Percentiles rank a stretch among this genome's conserved stretches.
These are phyloP conservation scores for Naganishia liquefaciens DNA, from an alignment of 1,284 basidiomycete species.

Conservation along the genomic window DNA sequence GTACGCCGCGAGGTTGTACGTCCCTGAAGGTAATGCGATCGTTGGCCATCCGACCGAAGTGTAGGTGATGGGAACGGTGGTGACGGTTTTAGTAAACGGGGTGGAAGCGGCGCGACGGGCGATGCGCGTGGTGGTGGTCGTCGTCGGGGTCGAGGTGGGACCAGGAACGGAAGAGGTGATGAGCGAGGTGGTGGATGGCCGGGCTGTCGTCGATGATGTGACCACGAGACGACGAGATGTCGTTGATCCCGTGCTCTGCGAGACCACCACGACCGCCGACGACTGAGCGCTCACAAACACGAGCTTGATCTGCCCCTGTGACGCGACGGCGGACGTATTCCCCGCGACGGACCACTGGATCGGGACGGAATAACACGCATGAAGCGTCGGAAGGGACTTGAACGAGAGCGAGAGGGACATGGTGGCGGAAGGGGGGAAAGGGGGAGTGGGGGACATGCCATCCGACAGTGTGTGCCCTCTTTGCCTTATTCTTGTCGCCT, in stretches of 20 bases:
- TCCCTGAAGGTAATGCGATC: constrained; percentile 15
- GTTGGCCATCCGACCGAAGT: constrained; percentile 12
- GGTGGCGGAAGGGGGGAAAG: no score
- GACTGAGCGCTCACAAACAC: constrained; percentile 13
- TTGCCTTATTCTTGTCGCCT: background rate
- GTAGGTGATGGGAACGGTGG: constrained; percentile 5
- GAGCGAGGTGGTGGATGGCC: background rate
- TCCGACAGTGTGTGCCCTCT: background rate
- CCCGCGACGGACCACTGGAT: constrained; percentile 13
- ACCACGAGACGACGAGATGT: background rate
- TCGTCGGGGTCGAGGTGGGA: background rate
- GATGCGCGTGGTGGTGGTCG: background rate
- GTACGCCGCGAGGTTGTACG: constrained; percentile 14
- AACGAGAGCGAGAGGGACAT: constrained; percentile 19
- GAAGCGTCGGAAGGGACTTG: constrained; percentile 5
- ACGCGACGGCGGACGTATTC: background rate
- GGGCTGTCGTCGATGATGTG: background rate
- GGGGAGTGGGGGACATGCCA: background rate
- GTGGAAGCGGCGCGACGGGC: constrained; percentile 4
- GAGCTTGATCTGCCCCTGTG: constrained; percentile 1
- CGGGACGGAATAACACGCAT: constrained; percentile 17
- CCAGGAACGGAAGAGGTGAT: background rate
- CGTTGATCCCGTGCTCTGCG: background rate
- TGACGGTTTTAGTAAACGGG: constrained; percentile 5
- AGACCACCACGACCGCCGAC: background rate